Base-by-base conservation (phyloP, 2,329 filamentous ascomycete species). In the Trichoderma hamatum region DNA sequence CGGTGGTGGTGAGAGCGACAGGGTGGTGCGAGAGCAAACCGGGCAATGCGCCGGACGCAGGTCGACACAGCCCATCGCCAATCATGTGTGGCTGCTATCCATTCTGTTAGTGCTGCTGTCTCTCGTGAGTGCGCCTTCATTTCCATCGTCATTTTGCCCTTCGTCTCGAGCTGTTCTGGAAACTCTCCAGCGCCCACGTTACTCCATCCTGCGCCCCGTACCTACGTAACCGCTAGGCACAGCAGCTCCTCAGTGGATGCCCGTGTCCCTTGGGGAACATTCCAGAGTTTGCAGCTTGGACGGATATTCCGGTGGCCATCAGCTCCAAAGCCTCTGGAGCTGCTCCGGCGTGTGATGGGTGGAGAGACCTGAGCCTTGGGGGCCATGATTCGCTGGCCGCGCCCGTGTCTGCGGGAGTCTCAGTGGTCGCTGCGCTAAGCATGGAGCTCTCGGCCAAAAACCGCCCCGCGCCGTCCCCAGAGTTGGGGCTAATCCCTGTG, bases 401-500 rank as follows among this genome's bases (percentile, higher is more conserved):
- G 11, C 13, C 36, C 32, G 32, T 16, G 4, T 13, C 16, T 28
- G 63, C 63, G 63, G 63, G 63, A 66, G 63, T 58, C 54, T 58
- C 63, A 39, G 30, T 67, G 65, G 46, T 34, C 56, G 26, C 63
- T 43, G 43, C 64, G 68, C 68, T 70, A 67, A 63, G 63, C 68
- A 70, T 70, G 68, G 68, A 70, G 62, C 49, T 43, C 58, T 70
- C 68, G 68, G 68, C 64, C 63, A 70, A 70, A 68, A 49, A 49
- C 39, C 63, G 68, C 68, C 68, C 68, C 68, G 68, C 68, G 68
- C 59, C 68, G 63, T 70, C 63, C 51, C 58, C 56, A 60, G 66
- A 62, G 63, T 54, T 67, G 68, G 68, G 68, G 63, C 68, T 67
- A 55, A 70, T 70, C 68, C 68, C 63, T 70, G 68, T 70, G 68